Evolutionary conservation across 2,329 filamentous ascomycete genomes (phyloP), one percentile per base, ranked within the genome.

Genomic region (Fusarium austroafricanum): DNA sequence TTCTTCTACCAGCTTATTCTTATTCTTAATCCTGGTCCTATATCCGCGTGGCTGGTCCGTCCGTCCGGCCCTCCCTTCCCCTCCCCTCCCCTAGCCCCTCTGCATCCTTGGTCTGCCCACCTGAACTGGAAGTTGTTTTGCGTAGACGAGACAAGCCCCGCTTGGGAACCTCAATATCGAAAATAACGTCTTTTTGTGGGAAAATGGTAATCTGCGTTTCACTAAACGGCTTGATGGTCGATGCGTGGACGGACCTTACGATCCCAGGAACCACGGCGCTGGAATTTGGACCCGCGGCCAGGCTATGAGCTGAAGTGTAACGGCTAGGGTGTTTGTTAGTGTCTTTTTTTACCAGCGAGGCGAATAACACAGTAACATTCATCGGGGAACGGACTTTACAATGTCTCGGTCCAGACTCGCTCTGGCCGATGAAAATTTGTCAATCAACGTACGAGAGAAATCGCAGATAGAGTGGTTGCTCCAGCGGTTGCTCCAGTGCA

Each of bases 181-280:
- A 44, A 55, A 42, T 21, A 53, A 26, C 50, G 12, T 53, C 50
- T 26, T 45, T 53, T 53, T 42, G 42, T 31, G 38, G 38, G 12
- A 31, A 44, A n/a, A 33, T 52, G n/a, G 31, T 28, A 42, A 12
- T 31, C 17, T 20, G 9, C 10, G 55, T 59, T 56, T 56, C 55
- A 56, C 40, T 46, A 46, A 55, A 39, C n/a, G 28, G n/a, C 37
- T 28, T 29, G 33, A 29, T 37, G 23, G 42, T 46, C 35, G 39
- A 45, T 58, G 49, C 49, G 55, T 15, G 37, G 37, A 40, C 56
- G 42, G 35, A 39, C 42, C 43, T 43, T 39, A 20, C 18, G 35
- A 61, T 46, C 39, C 42, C 60, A 31, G 43, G 59, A 64, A 64
- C 61, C 61, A 50, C 45, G 33, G 28, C 44, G 8, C 29, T 63